Conservation (phyloP, 2,329 filamentous ascomycete species). For the Colletotrichum scovillei region DNA sequence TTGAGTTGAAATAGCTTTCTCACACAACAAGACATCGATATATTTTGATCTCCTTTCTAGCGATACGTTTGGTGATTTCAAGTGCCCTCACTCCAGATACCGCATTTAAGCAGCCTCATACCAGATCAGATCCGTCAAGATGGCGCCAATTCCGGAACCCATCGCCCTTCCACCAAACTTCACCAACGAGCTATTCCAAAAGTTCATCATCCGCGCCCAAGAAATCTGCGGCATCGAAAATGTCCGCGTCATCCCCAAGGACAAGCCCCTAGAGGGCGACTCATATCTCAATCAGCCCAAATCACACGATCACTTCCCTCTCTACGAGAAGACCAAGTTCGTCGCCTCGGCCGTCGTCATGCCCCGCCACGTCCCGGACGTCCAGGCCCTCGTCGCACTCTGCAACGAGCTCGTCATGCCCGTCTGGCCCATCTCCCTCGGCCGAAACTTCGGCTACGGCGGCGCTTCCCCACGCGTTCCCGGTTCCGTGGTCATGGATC, state of each 20-base stretch:
- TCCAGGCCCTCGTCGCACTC: constrained; percentile 53
- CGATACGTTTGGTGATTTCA: not conserved
- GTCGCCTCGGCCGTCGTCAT: constrained; percentile 52
- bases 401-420: constrained; percentile 49
- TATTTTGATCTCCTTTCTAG: not conserved
- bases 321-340: constrained; percentile 55
- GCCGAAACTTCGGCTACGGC: constrained; percentile 55
- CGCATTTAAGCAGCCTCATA: not conserved
- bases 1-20: too few relatives aligned
- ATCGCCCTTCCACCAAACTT: constrained; percentile 30
- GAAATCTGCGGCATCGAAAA: constrained; percentile 42
- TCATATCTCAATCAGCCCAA: constrained; percentile 39
- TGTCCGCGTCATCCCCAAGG: constrained; percentile 32
- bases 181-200: constrained; percentile 36
- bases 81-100: not conserved
- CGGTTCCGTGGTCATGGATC: constrained; percentile 55
- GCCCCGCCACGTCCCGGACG: constrained; percentile 50
- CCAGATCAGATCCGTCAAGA: not conserved
- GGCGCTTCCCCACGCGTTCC: constrained; percentile 55
- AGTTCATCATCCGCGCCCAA: constrained; percentile 36
- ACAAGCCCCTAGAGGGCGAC: constrained; percentile 33
- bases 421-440: constrained; percentile 51
- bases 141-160: constrained; percentile 21
- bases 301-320: constrained; percentile 50
- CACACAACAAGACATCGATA: not conserved